Base-by-base conservation (phyloP, 208 protist species). In the Naegleria lovaniensis region DNA sequence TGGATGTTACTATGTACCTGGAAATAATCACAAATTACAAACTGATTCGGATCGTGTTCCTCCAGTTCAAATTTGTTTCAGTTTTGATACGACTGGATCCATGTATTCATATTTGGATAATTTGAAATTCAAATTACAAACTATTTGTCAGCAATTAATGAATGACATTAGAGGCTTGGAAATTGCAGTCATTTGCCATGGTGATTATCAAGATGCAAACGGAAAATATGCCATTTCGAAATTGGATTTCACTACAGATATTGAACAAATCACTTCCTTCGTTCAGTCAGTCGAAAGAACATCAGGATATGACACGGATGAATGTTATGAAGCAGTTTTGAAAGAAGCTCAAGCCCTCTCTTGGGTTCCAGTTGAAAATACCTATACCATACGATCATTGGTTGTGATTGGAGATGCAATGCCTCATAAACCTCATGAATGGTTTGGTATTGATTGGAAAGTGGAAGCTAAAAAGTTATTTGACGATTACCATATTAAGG, bases 371-470 rank as follows among this genome's bases (percentile, higher is more conserved):
- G 83, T 40, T 85, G 83, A 85, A 22, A 25, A 36, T 41, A 40
- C 83, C 19, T 22, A 40, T 11, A 58, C 84, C 19, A 48, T 48
- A 9, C 40, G 43, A 33, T 13, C 16, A 11, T 5, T 88, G 0
- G 84, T 88, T 33, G 41, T 88, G 41, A 88, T 88, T 36, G 84
- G 84, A 9, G 84, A 88, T 55, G 84, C 11, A 29, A 16, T 5
- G 2, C 84, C 84, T 88, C 84, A 88, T 55, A 16, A 19, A 39
- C 15, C 38, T 29, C 1, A 55, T 36, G 43, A 48, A 55, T 43
- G 51, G 9, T 58, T 88, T 43, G 51, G 51, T 5, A 88, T 88
- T 55, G 84, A 88, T 55, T 88, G 84, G 84, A 88, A 40, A 55
- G 38, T 22, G 55, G 84, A 88, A 36, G 19, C 51, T 2, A 88